phyloP scores from a whole-genome alignment of 768 basidiomycete species.

The Hebeloma cylindrosporum region DNA sequence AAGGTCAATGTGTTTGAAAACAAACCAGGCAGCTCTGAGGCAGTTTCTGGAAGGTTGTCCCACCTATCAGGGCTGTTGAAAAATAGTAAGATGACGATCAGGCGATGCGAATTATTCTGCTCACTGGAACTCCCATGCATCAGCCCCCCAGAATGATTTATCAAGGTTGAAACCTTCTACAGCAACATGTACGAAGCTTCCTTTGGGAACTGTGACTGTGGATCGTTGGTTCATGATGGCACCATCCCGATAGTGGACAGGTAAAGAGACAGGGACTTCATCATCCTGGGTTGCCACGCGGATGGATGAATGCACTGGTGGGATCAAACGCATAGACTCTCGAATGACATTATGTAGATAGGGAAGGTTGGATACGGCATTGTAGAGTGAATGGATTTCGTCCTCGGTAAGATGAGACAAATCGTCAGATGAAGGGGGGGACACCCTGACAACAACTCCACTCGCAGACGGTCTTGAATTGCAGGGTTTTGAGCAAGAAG shows the following conservation, averaged over 20 bases:
- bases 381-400: conserved; percentile 61
- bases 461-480: conserved; percentile 68
- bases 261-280: conserved; percentile 67
- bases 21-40: conserved; percentile 63
- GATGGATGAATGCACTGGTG: conserved; percentile 80
- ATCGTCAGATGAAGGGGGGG: conserved; percentile 36
- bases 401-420: conserved; percentile 54
- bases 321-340: conserved; percentile 75
- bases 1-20: conserved; percentile 74
- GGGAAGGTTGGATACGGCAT: conserved; percentile 57
- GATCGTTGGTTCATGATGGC: conserved; percentile 38
- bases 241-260: conserved; percentile 54
- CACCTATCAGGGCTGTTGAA: conserved; percentile 72
- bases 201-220: conserved; percentile 58
- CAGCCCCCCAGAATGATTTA: conserved; percentile 74
- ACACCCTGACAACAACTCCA: conserved; percentile 59
- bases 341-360: conserved; percentile 74
- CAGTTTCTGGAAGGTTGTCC: conserved; percentile 74
- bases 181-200: conserved; percentile 74
- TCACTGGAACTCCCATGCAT: conserved; percentile 82
- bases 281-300: conserved; percentile 80
- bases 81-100: neutral
- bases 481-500: conserved; percentile 67
- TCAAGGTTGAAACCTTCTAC: conserved; percentile 81
- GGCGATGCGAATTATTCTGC: conserved; percentile 17